Conservation (phyloP, 2,329 filamentous ascomycete species). For the Fusarium sp. region DNA sequence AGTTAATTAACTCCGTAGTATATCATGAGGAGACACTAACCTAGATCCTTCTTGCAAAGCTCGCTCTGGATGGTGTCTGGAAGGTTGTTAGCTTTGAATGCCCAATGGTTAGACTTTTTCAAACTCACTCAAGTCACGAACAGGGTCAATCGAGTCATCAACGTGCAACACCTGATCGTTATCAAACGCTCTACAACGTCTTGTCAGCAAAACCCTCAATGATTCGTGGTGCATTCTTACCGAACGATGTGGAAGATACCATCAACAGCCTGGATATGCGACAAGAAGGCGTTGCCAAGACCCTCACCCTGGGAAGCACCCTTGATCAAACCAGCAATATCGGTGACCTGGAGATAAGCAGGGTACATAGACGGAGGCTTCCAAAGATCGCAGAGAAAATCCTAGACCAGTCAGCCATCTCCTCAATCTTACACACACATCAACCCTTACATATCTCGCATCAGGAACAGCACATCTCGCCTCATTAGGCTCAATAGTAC, state of each 20-base stretch:
- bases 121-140: slow-evolving; percentile 54
- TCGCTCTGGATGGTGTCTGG: slow-evolving; percentile 45
- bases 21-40: slow-evolving; percentile 27
- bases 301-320: slow-evolving; percentile 58
- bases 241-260: slow-evolving; percentile 60
- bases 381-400: slow-evolving; percentile 59
- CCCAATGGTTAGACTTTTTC: neutral
- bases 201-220: neutral
- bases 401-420: slow-evolving; percentile 42
- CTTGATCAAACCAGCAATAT: slow-evolving; percentile 59
- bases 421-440: neutral
- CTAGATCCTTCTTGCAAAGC: slow-evolving; percentile 53
- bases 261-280: slow-evolving; percentile 59
- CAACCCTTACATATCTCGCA: slow-evolving; percentile 54
- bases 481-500: slow-evolving; percentile 60
- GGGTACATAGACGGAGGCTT: slow-evolving; percentile 59
- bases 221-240: slow-evolving; percentile 27
- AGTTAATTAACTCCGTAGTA: no score
- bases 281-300: slow-evolving; percentile 58
- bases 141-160: slow-evolving; percentile 59
- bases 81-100: slow-evolving; percentile 7
- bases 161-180: slow-evolving; percentile 59
- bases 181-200: slow-evolving; percentile 53
- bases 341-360: slow-evolving; percentile 58
- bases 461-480: slow-evolving; percentile 59